Evolutionary conservation across 495 filamentous ascomycete species (phyloP), one percentile per base, ranked within the genome.

Genomic region (Aspergillus sclerotiicarbonarius): DNA sequence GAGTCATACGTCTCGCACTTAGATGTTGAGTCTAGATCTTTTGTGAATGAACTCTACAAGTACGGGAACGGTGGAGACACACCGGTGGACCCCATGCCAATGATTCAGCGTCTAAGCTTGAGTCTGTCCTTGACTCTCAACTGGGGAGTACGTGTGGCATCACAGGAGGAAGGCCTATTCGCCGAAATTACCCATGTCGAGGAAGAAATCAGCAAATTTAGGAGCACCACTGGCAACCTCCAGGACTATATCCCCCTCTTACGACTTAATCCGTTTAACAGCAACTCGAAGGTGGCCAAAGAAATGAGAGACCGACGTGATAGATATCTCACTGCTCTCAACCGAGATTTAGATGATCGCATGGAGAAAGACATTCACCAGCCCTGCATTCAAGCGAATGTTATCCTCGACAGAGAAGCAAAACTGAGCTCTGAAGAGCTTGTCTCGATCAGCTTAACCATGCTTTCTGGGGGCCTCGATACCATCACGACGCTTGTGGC

Each of bases 211-310:
- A 82, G 78, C 64, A 76, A 72, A 44, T 82, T 86, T 52, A 72
- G 84, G 29, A 83, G 78, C 35, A 87, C 84, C 12, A 83, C 83
- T 0, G 82, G 83, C 13, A 87, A 87, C 53, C 58, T 84, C 19
- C 84, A 87, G 62, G 84, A 88, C 54, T 87, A 87, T 58, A 81
- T 88, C 10, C 84, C 84, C 15, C 62, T 87, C 0, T 62, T 88
- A 32, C 74, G 84, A 1, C 61, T 86, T 13, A 83, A 84, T 56
- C 83, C 84, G 0, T 78, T 84, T 54, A 86, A 66, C 56, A 63
- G 65, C 18, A 80, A 76, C 6, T 78, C 78, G 0, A 67, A 68
- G 33, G 80, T 77, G 56, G 84, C 84, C 6, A 74, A 76, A 16
- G 78, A 84, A 57, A 82, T 86, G 76, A 73, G 84, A n/a, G 64